Conservation (phyloP, 768 basidiomycete genomes). For the Amanita phalloides region DNA sequence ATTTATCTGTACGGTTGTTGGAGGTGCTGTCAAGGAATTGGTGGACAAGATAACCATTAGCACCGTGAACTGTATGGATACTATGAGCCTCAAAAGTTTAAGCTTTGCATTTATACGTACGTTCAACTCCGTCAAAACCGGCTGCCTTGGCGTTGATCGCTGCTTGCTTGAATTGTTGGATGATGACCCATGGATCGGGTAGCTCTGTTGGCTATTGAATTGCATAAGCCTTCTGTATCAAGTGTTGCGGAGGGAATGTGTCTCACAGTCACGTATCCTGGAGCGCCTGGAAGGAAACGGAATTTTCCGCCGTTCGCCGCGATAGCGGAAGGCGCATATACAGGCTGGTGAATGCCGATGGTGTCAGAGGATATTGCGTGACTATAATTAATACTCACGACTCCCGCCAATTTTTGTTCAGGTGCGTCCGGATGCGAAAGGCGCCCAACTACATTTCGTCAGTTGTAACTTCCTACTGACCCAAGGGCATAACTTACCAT, state of each 20-base stretch:
- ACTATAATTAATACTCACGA: constrained; percentile 11
- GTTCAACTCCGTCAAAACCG: constrained; percentile 48
- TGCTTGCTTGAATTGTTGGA: constrained; percentile 29
- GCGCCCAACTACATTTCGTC: constrained; percentile 19
- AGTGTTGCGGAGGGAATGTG: not conserved
- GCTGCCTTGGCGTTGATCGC: constrained; percentile 38
- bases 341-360: constrained; percentile 21
- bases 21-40: constrained; percentile 40
- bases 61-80: constrained; percentile 24
- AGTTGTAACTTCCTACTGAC: not conserved
- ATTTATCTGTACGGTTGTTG: constrained; percentile 45
- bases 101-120: constrained; percentile 14
- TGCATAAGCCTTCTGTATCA: not conserved
- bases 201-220: constrained; percentile 26
- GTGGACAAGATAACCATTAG: constrained; percentile 32
- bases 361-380: not conserved
- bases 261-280: constrained; percentile 30
- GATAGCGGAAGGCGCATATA: constrained; percentile 36
- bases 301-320: constrained; percentile 31
- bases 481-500: constrained; percentile 16
- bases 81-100: not conserved
- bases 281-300: constrained; percentile 23
- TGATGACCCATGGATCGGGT: constrained; percentile 28
- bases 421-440: constrained; percentile 26
- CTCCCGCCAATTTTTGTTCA: constrained; percentile 25